phyloP scores from a whole-genome alignment of 139 green algal genomes.

The Volvox africanus region DNA sequence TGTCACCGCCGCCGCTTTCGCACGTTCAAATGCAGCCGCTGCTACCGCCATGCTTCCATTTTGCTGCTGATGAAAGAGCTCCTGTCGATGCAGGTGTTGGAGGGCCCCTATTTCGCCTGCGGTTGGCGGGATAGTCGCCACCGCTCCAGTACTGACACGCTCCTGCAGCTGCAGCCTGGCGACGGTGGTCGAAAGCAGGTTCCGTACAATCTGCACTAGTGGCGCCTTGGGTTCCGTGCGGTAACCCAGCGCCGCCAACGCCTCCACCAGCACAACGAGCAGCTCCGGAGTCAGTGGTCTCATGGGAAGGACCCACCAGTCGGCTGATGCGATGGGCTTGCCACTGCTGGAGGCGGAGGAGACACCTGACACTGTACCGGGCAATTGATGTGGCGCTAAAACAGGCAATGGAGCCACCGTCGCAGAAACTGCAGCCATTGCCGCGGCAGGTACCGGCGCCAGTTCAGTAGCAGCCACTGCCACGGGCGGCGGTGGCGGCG shows the following conservation, averaged over 20 bases:
- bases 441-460: background rate
- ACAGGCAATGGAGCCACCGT: background rate
- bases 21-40: constrained; percentile 9
- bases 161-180: background rate
- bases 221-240: background rate
- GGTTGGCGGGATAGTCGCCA: background rate
- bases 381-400: background rate
- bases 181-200: background rate
- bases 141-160: background rate
- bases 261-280: background rate
- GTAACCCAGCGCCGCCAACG: constrained; percentile 34
- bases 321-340: background rate
- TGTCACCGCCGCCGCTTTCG: background rate
- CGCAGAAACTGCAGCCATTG: background rate
- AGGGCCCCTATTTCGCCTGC: background rate
- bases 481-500: background rate
- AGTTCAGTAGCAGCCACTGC: background rate
- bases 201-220: background rate
- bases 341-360: background rate
- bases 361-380: no score
- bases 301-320: background rate
- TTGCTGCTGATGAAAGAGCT: background rate
- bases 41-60: background rate
- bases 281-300: constrained; percentile 1
- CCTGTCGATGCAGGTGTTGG: background rate